Evolutionary conservation across 2,329 filamentous ascomycete species (phyloP).

Genomic region (Arthroderma sp.): DNA sequence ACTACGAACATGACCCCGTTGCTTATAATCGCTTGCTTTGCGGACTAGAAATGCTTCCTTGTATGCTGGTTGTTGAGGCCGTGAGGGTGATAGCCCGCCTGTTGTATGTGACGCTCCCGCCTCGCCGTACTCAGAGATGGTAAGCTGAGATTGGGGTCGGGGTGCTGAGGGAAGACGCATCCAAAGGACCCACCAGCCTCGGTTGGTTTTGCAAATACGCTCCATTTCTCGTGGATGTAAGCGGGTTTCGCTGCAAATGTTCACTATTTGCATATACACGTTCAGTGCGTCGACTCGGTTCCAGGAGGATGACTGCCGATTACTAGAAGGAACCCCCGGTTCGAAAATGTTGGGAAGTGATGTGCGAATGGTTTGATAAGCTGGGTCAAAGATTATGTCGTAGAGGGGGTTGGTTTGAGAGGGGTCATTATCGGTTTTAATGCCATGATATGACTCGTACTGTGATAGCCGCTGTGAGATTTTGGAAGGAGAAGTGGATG

Average conservation of each 20-base stretch:
- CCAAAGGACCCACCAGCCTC: constrained; percentile 59
- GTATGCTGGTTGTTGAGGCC: constrained; percentile 1
- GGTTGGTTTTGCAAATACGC: constrained; percentile 47
- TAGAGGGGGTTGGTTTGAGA: constrained; percentile 37
- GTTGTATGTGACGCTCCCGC: constrained; percentile 3
- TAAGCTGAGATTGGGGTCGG: constrained; percentile 1
- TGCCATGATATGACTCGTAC: constrained; percentile 18
- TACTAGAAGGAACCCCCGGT: constrained; percentile 28
- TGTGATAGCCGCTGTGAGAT: constrained; percentile 26
- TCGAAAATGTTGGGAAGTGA: constrained; percentile 53
- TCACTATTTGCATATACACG: constrained; percentile 47
- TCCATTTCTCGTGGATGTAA: constrained; percentile 39
- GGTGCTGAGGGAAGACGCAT: constrained; percentile 33
- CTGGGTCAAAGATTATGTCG: constrained; percentile 49
- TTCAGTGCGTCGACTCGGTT: constrained; percentile 47
- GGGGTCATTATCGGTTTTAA: constrained; percentile 21
- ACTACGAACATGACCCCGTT: constrained; percentile 19
- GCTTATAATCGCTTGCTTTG: constrained; percentile 30
- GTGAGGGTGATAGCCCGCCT: neutral
- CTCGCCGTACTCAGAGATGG: neutral
- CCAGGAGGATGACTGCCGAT: constrained; percentile 24
- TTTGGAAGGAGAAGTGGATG: constrained; percentile 33
- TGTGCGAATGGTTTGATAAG: constrained; percentile 44
- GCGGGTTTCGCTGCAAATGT: constrained; percentile 41
- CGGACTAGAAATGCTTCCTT: constrained; percentile 34